Base-by-base conservation (phyloP, 2,329 filamentous ascomycete genomes). In the Metarhizium guizhouense region DNA sequence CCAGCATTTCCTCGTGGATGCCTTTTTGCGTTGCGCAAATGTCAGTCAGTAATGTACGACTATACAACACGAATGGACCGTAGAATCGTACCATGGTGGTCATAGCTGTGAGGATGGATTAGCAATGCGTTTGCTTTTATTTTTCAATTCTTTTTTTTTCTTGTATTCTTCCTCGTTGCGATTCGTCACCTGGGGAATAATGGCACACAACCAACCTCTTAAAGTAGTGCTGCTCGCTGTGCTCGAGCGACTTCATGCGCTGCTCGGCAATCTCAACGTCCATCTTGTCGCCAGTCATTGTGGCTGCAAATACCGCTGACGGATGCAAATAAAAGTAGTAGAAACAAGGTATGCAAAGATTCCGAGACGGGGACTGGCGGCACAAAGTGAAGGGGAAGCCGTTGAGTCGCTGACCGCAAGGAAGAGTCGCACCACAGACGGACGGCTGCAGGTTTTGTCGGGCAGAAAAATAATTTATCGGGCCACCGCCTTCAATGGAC, bases 211-310 rank as follows among this genome's bases (percentile, higher is more conserved):
- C 65, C 60, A 58, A 95, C 92, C 91, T 96, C 78, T 96, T 97
- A 79, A 97, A 97, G 80, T 97, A 99, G 75, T 97, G 94, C 74
- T 95, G 91, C 80, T 99, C 94, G 61, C 92, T 94, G 77, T 96
- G 92, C 71, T 89, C 87, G 82, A 96, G 86, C 65, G 76, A 72
- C 70, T 86, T 84, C 73, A 88, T 80, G 73, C 78, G 76, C 69
- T 80, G 71, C 75, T 85, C 82, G 51, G 81, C 82, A 62, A 74
- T 70, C 67, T 82, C 81, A 57, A 84, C 74, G 48, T 83, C 81
- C 79, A 81, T 83, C 59, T 76, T 77, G 58, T 76, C 74, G 63
- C 74, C 72, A 63, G 68, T 71, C 77, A 80, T 80, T 38, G 58
- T 72, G 56, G 55, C 61, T 36, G 43, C n/a, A 6, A 48, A 53